Conservation (phyloP, 371 early-diverging fungal genomes). For the Circinella minor region DNA sequence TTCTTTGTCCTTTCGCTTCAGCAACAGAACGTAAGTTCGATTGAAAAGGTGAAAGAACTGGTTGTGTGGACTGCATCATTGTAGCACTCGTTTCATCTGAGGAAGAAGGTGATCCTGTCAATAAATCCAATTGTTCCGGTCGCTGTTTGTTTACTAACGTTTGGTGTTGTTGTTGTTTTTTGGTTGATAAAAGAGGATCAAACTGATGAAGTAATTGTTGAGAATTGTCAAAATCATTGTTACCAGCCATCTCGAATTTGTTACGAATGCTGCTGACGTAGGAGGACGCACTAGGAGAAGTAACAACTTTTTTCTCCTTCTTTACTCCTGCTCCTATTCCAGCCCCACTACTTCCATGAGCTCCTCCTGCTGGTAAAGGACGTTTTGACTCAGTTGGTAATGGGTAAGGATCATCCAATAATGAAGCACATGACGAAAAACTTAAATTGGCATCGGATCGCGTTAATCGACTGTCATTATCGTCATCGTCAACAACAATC, state of each 20-base stretch:
- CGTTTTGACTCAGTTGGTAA: neutral
- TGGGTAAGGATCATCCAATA: slow-evolving; percentile 2
- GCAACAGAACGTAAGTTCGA: slow-evolving; percentile 17
- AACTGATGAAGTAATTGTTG: slow-evolving; percentile 14
- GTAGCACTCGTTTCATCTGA: neutral
- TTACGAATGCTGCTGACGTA: slow-evolving; percentile 17
- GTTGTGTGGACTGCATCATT: slow-evolving; percentile 4
- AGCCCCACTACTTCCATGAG: too few relatives aligned
- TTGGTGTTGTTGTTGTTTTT: neutral
- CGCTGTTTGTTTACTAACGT: neutral
- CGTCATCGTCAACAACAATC: slow-evolving; percentile 5
- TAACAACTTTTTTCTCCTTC: slow-evolving; percentile 2
- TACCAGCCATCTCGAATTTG: slow-evolving; percentile 17
- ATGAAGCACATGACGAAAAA: slow-evolving; percentile 6
- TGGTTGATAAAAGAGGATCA: slow-evolving; percentile 18
- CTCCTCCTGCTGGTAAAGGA: neutral
- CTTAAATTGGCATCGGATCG: slow-evolving; percentile 7
- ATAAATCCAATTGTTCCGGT: slow-evolving; percentile 4
- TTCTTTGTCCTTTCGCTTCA: slow-evolving; percentile 17
- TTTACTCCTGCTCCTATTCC: neutral
- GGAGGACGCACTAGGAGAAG: slow-evolving; percentile 5
- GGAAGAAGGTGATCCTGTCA: slow-evolving; percentile 1
- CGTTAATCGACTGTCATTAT: slow-evolving; percentile 4
- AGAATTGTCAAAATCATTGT: neutral
- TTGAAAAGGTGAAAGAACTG: slow-evolving; percentile 11